Evolutionary conservation across 2,329 filamentous ascomycete genomes (phyloP).

Genomic region (Rutstroemia sp.): DNA sequence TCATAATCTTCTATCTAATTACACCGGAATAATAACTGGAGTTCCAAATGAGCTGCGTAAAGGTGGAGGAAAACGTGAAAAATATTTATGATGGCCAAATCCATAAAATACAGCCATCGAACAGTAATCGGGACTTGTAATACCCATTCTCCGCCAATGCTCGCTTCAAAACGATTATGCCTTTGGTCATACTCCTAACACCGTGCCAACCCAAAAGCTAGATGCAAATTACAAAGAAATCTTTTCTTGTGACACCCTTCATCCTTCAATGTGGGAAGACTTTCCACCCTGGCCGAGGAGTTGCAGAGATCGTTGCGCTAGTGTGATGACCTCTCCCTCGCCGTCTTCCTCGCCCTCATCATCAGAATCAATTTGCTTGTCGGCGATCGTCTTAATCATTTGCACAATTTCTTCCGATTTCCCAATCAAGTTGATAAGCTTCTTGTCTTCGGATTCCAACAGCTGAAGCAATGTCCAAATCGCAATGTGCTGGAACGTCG

Average conservation of each 20-base stretch:
- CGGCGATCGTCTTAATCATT: constrained; percentile 86
- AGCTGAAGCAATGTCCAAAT: constrained; percentile 97
- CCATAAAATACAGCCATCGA: constrained; percentile 13
- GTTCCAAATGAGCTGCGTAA: constrained; percentile 23
- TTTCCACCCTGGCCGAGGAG: constrained; percentile 74
- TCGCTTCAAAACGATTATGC: constrained; percentile 28
- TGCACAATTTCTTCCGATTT: constrained; percentile 86
- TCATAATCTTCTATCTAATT: constrained; percentile 32
- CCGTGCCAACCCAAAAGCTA: constrained; percentile 27
- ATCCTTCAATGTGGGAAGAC: constrained; percentile 73
- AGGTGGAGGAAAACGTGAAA: constrained; percentile 23
- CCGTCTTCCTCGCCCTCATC: constrained; percentile 84
- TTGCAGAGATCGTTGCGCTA: constrained; percentile 86
- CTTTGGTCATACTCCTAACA: constrained; percentile 30
- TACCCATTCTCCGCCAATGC: constrained; percentile 28
- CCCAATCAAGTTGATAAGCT: constrained; percentile 79
- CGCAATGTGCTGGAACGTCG: constrained; percentile 98
- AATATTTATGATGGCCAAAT: constrained; percentile 19
- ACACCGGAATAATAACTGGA: constrained; percentile 27
- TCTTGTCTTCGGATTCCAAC: constrained; percentile 88
- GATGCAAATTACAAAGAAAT: constrained; percentile 29
- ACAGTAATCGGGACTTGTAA: constrained; percentile 14
- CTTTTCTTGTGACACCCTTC: constrained; percentile 25
- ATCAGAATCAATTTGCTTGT: constrained; percentile 80
- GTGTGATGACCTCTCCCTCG: constrained; percentile 84